These are phyloP conservation scores for Leccinum disarticulatum DNA, from an alignment of 768 basidiomycete species.

Conservation along the genomic window DNA sequence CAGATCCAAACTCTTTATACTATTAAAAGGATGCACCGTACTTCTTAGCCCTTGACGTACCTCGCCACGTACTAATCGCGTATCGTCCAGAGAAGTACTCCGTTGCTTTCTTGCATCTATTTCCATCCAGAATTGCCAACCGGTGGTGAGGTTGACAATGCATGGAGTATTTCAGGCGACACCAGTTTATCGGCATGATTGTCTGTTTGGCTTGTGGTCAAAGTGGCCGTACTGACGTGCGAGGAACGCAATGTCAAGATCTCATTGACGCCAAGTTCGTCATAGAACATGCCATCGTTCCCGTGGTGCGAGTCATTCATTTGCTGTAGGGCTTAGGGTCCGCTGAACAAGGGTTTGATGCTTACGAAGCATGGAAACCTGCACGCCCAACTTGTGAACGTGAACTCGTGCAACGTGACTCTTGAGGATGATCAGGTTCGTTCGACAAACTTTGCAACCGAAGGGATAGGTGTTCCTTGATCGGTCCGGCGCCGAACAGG, in stretches of 20 bases:
- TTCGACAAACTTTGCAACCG: neutral
- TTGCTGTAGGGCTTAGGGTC: conserved; percentile 65
- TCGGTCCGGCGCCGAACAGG: neutral
- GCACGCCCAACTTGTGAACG: neutral
- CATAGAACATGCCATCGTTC: conserved; percentile 61
- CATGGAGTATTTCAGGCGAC: conserved; percentile 72
- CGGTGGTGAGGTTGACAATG: conserved; percentile 69
- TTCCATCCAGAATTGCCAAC: conserved; percentile 57
- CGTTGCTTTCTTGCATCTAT: neutral
- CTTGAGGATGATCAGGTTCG: neutral
- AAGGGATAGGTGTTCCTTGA: neutral
- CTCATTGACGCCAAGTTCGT: conserved; percentile 76
- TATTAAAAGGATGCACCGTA: neutral
- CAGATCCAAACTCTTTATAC: neutral
- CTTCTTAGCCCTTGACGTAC: too few relatives aligned
- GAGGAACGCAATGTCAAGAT: conserved; percentile 56
- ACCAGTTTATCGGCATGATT: conserved; percentile 60
- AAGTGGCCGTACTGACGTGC: conserved; percentile 14
- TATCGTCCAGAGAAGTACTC: neutral
- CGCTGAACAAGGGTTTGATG: conserved; percentile 69
- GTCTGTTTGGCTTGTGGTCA: conserved; percentile 1
- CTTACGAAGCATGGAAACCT: conserved; percentile 42
- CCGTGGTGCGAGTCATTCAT: conserved; percentile 55
- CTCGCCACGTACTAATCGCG: neutral
- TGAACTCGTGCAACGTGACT: neutral